A percentile compares a stretch with the other conserved stretches of the same genome.
These are phyloP conservation scores for Castanea mollissima DNA, from an alignment of 306 rosid species.

Conservation along the genomic window DNA sequence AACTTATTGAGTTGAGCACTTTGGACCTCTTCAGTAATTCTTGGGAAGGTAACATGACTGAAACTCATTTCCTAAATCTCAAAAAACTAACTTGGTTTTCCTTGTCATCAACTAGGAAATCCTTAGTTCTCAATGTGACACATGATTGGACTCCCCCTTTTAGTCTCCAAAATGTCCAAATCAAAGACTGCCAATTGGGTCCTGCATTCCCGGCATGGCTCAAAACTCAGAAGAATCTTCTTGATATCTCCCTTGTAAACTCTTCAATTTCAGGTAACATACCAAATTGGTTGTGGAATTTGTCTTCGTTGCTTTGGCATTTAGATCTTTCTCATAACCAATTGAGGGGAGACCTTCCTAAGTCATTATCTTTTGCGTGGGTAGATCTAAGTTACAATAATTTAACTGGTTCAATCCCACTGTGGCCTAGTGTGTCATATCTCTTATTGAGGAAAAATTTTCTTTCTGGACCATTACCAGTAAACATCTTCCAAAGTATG, in stretches of 20 bases:
- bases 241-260: background rate
- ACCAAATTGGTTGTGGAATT: slow-evolving; percentile 11
- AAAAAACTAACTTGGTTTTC: background rate
- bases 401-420: background rate
- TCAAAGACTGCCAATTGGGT: background rate
- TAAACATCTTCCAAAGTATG: no score
- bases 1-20: no score
- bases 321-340: background rate
- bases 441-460: no score
- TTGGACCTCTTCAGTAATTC: no score
- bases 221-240: background rate
- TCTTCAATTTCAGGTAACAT: background rate
- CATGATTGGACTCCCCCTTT: slow-evolving; percentile 3
- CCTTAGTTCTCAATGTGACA: background rate
- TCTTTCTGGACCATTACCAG: no score
- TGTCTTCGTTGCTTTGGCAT: background rate
- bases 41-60: slow-evolving; percentile 1
- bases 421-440: background rate
- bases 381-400: background rate
- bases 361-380: background rate
- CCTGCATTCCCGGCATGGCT: slow-evolving; percentile 14
- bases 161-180: background rate
- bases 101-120: background rate
- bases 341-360: background rate
- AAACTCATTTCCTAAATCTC: slow-evolving; percentile 7